phyloP scores from a whole-genome alignment of 108 stramenopile genomes.

The Fragilaria crotonensis region DNA sequence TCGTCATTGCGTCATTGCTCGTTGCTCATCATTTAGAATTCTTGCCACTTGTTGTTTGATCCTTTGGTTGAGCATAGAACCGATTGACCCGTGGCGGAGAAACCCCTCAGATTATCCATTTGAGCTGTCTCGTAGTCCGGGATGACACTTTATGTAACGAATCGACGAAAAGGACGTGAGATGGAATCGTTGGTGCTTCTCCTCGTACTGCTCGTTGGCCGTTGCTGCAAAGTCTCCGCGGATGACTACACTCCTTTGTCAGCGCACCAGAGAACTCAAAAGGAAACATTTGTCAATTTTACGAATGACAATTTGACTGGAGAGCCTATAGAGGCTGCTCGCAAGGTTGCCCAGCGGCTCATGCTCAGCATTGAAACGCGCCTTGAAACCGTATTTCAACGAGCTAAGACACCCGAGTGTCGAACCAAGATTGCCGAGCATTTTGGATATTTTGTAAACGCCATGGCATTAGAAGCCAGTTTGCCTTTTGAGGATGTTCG shows the following conservation, averaged over 20 bases:
- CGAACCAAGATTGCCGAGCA: conserved; percentile 70
- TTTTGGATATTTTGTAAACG: conserved; percentile 63
- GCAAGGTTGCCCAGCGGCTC: conserved; percentile 4
- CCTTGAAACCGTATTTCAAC: conserved; percentile 42
- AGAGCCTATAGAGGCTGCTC: conserved; percentile 15
- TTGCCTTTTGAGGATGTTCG: conserved; percentile 55
- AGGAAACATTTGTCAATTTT: conserved; percentile 7
- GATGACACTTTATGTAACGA: no score
- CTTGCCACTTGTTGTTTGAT: no score
- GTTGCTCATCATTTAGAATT: no score
- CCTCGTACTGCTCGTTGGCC: no score
- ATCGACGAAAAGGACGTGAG: no score
- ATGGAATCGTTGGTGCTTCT: no score
- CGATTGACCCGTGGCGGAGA: no score
- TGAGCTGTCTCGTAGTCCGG: no score
- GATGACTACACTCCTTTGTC: background rate
- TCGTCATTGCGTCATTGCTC: no score
- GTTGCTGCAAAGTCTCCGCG: background rate
- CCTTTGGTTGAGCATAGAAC: no score
- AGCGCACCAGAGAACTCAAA: background rate
- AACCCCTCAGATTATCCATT: no score
- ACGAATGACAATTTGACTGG: conserved; percentile 14
- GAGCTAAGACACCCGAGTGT: conserved; percentile 71
- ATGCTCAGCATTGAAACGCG: conserved; percentile 14
- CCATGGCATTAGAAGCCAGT: conserved; percentile 60